A percentile compares a stretch with the other conserved stretches of the same genome.
These are phyloP conservation scores for Scalesia atractyloides DNA, from an alignment of 129 eudicot genomes.

Conservation along the genomic window DNA sequence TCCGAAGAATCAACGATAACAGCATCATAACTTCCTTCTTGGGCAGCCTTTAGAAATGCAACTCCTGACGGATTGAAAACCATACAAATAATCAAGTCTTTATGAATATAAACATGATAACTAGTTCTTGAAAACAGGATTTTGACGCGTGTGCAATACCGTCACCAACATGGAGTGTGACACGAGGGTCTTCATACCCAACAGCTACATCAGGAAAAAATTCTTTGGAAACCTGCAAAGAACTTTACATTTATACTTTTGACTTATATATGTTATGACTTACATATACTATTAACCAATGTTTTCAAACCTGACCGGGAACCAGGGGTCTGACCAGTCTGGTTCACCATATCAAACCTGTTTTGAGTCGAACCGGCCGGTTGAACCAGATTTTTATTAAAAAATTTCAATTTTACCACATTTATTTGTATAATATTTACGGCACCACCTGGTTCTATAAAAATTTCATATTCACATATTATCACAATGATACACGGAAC, in stretches of 20 bases:
- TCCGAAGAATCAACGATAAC: constrained; percentile 96
- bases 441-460: not conserved
- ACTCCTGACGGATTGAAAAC: constrained; percentile 57
- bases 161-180: constrained; percentile 82
- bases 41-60: constrained; percentile 81
- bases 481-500: not conserved
- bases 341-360: too few relatives aligned
- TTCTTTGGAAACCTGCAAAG: constrained; percentile 79
- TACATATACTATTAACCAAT: not conserved
- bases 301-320: too few relatives aligned
- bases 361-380: too few relatives aligned
- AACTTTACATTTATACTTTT: too few relatives aligned
- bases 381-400: too few relatives aligned
- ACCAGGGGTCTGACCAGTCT: too few relatives aligned
- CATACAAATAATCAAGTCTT: not conserved
- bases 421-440: too few relatives aligned
- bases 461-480: not conserved
- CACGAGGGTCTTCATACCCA: constrained; percentile 93
- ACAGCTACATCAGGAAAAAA: constrained; percentile 85
- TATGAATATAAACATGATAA: not conserved
- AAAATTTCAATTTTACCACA: not conserved
- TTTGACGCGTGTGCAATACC: constrained; percentile 45
- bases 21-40: constrained; percentile 93
- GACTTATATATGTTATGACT: not conserved
- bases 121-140: not conserved